Evolutionary conservation across 768 basidiomycete genomes (phyloP), one percentile per base, ranked within the genome.

Genomic region (Boletus tomentosulus): DNA sequence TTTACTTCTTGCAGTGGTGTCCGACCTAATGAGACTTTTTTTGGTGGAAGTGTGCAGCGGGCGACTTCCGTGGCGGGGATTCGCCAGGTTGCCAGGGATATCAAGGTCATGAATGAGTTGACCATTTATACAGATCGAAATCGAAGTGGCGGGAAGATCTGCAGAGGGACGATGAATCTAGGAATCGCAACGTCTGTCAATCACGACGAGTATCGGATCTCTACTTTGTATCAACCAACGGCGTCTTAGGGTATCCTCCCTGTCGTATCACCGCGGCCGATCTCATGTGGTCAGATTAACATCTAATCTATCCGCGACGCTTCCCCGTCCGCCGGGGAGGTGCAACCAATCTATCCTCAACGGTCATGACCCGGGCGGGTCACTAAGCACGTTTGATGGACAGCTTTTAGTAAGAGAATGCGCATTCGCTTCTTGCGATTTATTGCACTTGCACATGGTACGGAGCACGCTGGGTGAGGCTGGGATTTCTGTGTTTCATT

Each of bases 361-460:
- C 27, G 3, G 27, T 27, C 34, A 35, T 16, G n/a, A 34, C 10
- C 10, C 11, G 33, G 10, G 33, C 11, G 33, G 37, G 31, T 33
- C 10, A 33, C 31, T 11, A 33, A 33, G 31, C 31, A 33, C 37
- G n/a, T 38, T 37, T 41, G 39, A 39, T 42, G 46, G 46, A 46
- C 30, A 33, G 46, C 13, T 33, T 46, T 64, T 62, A 62, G 63
- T 59, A 56, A 64, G 60, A 54, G 50, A 57, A 48, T 43, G 44
- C 16, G 35, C 38, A n/a, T 10, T 30, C 35, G 48, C 62, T 66
- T 66, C 64, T 55, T 56, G 43, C 62, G 65, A 66, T 66, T 57
- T 49, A 66, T 66, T 66, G 56, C 64, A 50, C 55, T 48, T 10
- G 48, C 24, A 30, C 51, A 41, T 45, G 42, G 28, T 19, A 19